phyloP scores from a whole-genome alignment of 2,329 filamentous ascomycete species.

The Ceratocystis diversiconidia region DNA sequence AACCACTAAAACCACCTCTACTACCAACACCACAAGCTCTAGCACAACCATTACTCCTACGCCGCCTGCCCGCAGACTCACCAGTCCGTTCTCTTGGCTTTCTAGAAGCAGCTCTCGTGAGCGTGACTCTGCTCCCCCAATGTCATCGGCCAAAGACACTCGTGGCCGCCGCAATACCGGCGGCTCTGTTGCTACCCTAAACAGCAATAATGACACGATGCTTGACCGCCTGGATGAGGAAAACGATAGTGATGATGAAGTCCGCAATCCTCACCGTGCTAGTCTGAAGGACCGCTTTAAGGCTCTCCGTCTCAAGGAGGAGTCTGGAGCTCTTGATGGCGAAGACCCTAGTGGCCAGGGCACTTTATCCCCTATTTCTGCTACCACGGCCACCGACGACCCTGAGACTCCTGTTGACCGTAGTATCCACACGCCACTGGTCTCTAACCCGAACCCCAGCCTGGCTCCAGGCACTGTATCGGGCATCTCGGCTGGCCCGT shows the following conservation, averaged over 20 bases:
- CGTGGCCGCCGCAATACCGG: constrained; percentile 53
- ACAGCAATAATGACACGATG: constrained; percentile 70
- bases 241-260: constrained; percentile 28
- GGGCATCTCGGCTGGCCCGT: constrained; percentile 62
- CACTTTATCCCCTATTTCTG: constrained; percentile 19
- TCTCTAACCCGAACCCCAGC: constrained; percentile 50
- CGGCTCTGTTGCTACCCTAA: constrained; percentile 63
- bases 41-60: constrained; percentile 21
- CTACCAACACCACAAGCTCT: constrained; percentile 21
- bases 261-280: constrained; percentile 31
- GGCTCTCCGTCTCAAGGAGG: constrained; percentile 58
- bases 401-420: constrained; percentile 20
- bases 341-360: constrained; percentile 41
- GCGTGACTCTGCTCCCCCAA: constrained; percentile 35
- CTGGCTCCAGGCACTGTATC: constrained; percentile 76
- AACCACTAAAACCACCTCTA: constrained; percentile 26
- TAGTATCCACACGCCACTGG: constrained; percentile 32
- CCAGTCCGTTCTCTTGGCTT: constrained; percentile 77
- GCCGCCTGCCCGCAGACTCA: constrained; percentile 53
- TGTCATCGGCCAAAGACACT: constrained; percentile 39
- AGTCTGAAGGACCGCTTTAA: constrained; percentile 71
- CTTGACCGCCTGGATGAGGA: constrained; percentile 64
- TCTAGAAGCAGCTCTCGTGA: constrained; percentile 38
- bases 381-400: constrained; percentile 18
- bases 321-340: constrained; percentile 41